These are phyloP conservation scores for Vanrija sp. DNA, from an alignment of 1,284 basidiomycete species.

Conservation along the genomic window DNA sequence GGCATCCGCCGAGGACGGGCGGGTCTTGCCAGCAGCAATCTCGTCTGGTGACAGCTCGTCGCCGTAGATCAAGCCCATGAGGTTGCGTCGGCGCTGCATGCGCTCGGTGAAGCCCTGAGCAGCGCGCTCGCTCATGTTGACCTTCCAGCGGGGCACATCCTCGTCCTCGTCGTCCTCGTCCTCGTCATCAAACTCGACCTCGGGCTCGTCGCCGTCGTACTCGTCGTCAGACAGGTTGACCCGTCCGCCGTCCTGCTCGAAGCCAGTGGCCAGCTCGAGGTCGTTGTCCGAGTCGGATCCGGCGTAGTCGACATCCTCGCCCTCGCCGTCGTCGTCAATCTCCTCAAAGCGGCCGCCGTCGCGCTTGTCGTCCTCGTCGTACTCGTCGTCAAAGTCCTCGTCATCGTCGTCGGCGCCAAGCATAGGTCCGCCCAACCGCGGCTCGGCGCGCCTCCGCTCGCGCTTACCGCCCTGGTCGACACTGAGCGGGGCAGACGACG, in stretches of 20 bases:
- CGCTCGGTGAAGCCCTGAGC: slow-evolving; percentile 53
- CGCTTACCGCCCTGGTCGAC: slow-evolving; percentile 28
- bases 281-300: slow-evolving; percentile 66
- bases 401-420: slow-evolving; percentile 44
- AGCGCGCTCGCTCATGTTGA: slow-evolving; percentile 64
- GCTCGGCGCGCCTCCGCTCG: slow-evolving; percentile 35
- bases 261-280: slow-evolving; percentile 44
- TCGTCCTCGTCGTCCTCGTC: slow-evolving; percentile 50
- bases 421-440: slow-evolving; percentile 36
- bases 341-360: slow-evolving; percentile 35
- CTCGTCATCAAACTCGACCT: slow-evolving; percentile 50
- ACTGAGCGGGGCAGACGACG: slow-evolving; percentile 63
- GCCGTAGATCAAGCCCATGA: slow-evolving; percentile 83
- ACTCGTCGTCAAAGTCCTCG: slow-evolving; percentile 39
- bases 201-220: slow-evolving; percentile 35
- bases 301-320: slow-evolving; percentile 60
- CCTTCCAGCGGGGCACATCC: slow-evolving; percentile 69
- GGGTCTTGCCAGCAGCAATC: slow-evolving; percentile 56
- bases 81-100: slow-evolving; percentile 60
- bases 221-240: slow-evolving; percentile 44
- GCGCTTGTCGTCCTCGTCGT: slow-evolving; percentile 36
- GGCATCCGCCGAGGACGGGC: slow-evolving; percentile 43
- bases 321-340: slow-evolving; percentile 36
- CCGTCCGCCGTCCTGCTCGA: slow-evolving; percentile 50
- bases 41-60: slow-evolving; percentile 66